These are phyloP conservation scores for Backusella westeae DNA, from an alignment of 192 early-diverging fungal species.

Conservation along the genomic window DNA sequence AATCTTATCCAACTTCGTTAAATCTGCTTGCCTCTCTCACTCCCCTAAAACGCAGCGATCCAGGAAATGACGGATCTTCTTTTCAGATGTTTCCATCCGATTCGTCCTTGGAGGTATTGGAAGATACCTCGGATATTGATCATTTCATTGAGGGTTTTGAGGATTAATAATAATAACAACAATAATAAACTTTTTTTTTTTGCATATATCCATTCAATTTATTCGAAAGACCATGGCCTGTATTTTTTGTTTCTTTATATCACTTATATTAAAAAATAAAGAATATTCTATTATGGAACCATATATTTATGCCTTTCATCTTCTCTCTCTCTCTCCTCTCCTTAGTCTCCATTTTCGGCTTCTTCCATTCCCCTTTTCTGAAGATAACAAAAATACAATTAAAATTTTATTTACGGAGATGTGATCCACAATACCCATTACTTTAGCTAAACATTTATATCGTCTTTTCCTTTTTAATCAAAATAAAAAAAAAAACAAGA, in stretches of 20 bases:
- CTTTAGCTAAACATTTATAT: background rate
- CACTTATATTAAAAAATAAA: background rate
- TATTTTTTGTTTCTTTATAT: background rate
- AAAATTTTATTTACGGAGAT: background rate
- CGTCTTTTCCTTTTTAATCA: background rate
- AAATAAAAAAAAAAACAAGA: background rate
- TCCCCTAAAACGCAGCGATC: background rate
- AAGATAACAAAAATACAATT: slow-evolving; percentile 6
- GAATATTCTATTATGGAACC: background rate
- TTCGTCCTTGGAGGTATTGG: background rate
- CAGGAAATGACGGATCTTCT: background rate
- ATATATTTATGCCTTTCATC: background rate
- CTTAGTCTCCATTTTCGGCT: background rate
- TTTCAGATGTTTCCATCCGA: background rate
- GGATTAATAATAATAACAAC: background rate
- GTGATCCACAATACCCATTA: background rate
- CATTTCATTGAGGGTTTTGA: slow-evolving; percentile 1
- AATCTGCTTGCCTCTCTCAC: background rate
- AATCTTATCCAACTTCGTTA: background rate
- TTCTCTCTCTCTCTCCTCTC: background rate
- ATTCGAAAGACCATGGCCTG: too few species aligned
- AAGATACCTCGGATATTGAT: background rate
- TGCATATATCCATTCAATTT: too few species aligned
- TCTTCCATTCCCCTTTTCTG: background rate
- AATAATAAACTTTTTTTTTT: background rate